Conservation (phyloP, 2,329 filamentous ascomycete species). For the Cytospora schulzeri region DNA sequence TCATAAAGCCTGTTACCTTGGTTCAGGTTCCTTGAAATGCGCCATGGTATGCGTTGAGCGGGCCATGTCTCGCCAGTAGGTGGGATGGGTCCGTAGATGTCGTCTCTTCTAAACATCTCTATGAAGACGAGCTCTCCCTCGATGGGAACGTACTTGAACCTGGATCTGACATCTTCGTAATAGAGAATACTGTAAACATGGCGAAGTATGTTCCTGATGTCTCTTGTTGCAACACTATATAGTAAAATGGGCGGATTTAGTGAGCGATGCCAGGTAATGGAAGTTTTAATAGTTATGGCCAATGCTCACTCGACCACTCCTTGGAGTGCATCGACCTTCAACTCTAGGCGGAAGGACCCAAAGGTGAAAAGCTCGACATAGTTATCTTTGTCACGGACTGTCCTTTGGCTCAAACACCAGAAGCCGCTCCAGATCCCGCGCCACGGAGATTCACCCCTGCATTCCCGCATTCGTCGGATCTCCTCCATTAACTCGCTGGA, state of each 20-base stretch:
- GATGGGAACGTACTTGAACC: not conserved
- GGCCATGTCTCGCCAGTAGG: not conserved
- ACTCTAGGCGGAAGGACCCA: not conserved
- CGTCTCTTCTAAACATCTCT: not conserved
- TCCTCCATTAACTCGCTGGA: not conserved
- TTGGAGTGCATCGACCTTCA: not conserved
- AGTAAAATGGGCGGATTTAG: not conserved
- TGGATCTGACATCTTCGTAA: rapidly evolving
- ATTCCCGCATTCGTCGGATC: not conserved
- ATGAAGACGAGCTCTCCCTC: not conserved
- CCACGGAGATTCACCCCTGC: not conserved
- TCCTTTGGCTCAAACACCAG: not conserved
- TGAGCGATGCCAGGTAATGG: too few relatives aligned
- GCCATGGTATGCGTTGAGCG: not conserved
- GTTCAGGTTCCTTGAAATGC: not conserved
- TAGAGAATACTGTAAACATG: not conserved
- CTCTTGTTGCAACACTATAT: not conserved
- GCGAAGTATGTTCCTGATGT: not conserved
- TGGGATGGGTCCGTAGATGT: not conserved
- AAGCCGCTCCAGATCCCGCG: not conserved
- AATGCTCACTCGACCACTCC: not conserved
- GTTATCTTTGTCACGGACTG: not conserved
- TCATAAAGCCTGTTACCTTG: not conserved
- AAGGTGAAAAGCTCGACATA: not conserved
- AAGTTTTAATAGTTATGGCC: not conserved